A percentile compares a stretch with the other conserved stretches of the same genome.
These are phyloP conservation scores for Nothopassalora personata DNA, from an alignment of 2,329 filamentous ascomycete species.

Conservation along the genomic window DNA sequence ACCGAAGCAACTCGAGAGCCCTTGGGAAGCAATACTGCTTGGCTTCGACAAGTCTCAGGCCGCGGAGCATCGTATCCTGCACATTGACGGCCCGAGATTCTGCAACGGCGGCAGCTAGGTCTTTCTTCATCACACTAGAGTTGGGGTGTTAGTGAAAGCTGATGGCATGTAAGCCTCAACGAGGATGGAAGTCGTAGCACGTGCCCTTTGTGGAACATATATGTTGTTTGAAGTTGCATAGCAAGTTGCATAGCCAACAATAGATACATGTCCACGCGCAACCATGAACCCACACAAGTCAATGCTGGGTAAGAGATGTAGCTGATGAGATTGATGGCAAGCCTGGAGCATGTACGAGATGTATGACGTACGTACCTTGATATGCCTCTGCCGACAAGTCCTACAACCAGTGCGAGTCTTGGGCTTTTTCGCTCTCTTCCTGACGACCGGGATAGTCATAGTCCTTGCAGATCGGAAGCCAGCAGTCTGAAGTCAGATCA, in stretches of 20 bases:
- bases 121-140: conserved; percentile 13
- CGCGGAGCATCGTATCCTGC: conserved; percentile 13
- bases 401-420: conserved; percentile 14
- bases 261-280: neutral
- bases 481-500: neutral
- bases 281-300: neutral
- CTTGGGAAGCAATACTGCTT: conserved; percentile 8
- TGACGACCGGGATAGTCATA: conserved; percentile 3
- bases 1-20: neutral
- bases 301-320: neutral
- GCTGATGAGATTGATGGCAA: neutral
- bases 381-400: conserved; percentile 16
- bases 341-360: neutral
- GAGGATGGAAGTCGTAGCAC: neutral
- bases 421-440: conserved; percentile 14
- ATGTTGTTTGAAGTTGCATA: neutral
- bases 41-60: conserved; percentile 3
- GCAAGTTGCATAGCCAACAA: neutral
- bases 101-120: conserved; percentile 11
- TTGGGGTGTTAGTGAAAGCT: neutral
- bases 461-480: neutral
- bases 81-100: conserved; percentile 10
- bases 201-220: neutral
- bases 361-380: conserved; percentile 6
- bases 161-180: neutral